Percentiles rank a stretch among this genome's conserved stretches.
phyloP scores from a whole-genome alignment of 768 basidiomycete genomes.

The Lactifluus echinatus region DNA sequence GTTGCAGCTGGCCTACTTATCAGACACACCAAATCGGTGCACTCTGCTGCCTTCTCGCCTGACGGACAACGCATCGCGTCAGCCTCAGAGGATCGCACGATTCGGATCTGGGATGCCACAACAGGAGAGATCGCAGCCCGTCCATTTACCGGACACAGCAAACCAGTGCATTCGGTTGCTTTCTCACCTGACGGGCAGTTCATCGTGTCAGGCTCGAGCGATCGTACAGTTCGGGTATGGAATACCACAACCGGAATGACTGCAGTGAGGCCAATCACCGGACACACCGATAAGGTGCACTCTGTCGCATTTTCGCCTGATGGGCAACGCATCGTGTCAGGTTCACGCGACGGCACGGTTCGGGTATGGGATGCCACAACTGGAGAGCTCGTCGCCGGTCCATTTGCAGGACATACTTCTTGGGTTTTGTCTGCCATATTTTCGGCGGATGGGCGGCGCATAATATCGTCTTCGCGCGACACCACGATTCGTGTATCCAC shows the following conservation, averaged over 20 bases:
- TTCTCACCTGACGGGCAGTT: too few species aligned
- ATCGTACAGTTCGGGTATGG: too few species aligned
- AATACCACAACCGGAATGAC: background rate
- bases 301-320: background rate
- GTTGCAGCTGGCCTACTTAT: too few species aligned
- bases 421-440: background rate
- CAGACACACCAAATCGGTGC: too few species aligned
- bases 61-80: too few species aligned
- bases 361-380: background rate
- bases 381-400: background rate
- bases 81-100: too few species aligned
- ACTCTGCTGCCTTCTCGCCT: too few species aligned
- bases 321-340: background rate
- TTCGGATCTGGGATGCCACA: background rate
- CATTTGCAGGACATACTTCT: background rate
- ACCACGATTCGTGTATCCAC: too few species aligned
- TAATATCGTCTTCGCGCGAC: constrained; percentile 26
- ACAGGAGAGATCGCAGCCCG: background rate
- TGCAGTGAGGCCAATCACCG: too few species aligned
- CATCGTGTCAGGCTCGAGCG: too few species aligned
- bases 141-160: background rate
- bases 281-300: background rate
- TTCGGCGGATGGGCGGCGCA: background rate
- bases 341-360: background rate
- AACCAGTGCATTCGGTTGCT: too few species aligned